Base-by-base conservation (phyloP, 768 basidiomycete genomes). In the Termitomyces titanicus region DNA sequence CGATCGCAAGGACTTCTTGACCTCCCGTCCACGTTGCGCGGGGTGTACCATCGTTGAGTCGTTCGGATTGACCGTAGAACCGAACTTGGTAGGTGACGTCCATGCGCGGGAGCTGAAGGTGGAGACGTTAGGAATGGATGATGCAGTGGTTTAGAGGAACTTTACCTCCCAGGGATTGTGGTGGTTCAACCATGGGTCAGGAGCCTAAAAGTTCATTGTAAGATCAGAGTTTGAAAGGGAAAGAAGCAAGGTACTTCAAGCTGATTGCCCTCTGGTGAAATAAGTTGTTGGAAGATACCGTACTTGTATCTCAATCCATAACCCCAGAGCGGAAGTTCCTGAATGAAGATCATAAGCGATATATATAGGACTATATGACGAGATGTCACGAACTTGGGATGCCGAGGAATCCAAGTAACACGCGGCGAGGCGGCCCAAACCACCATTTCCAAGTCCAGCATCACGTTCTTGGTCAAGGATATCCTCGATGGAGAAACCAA, bases 351-450 rank as follows among this genome's bases (percentile, higher is more conserved):
- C 40, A 38, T 47, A 40, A 33, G 29, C 22, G n/a, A 18, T 5
- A 24, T 15, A 81, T 47, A 80, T 72, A 46, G 83, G 69, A 43
- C 82, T 82, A 62, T 83, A 86, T 54, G 81, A 82, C 81, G 81
- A 83, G 20, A 79, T 74, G 1, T 81, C 81, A 15, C 87, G 73
- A 62, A 91, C 84, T 65, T 92, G 86, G 9, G 89, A 90, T 3
- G 95, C 87, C 22, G 86, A 84, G n/a, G 90, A 92, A 66, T 98
- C 95, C 50, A 97, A 84, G 68, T 98, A 99, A 74, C 97, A 99
- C 0, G 97, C 96, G 0, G 97, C 97, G 43, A 99, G 83, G 29
- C 96, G 90, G 0, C 97, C 96, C 9, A 98, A 81, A 54, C 96
- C 96, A 60, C 95, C 95, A 68, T 98, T 97, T 5, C 96, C 97